Conservation (phyloP, 805 yeast species). For the Cyberlindnera saturnus region DNA sequence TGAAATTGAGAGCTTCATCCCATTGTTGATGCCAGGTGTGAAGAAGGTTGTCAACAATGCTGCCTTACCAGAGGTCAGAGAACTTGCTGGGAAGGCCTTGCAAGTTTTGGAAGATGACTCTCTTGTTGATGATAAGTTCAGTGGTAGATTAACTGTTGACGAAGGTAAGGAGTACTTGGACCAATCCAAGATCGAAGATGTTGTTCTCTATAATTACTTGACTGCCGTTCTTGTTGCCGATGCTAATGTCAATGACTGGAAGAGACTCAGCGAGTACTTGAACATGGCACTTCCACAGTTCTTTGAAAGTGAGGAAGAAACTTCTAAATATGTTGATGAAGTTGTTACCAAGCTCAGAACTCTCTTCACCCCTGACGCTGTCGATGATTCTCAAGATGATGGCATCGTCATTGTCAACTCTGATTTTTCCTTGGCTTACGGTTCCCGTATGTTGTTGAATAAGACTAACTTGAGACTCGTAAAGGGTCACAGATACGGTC, state of each 20-base stretch:
- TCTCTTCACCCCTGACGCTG: slow-evolving; percentile 47
- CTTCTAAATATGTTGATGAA: slow-evolving; percentile 34
- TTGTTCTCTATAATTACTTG: slow-evolving; percentile 41
- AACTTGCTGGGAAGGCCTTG: slow-evolving; percentile 82
- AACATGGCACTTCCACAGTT: slow-evolving; percentile 32
- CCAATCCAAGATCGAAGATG: slow-evolving; percentile 29
- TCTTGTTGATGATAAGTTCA: slow-evolving; percentile 63
- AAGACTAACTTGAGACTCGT: slow-evolving; percentile 82
- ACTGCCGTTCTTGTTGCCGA: slow-evolving; percentile 49
- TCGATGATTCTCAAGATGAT: slow-evolving; percentile 59
- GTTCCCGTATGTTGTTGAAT: slow-evolving; percentile 93
- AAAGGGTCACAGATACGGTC: slow-evolving; percentile 95
- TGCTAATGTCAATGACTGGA: slow-evolving; percentile 72
- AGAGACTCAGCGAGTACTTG: slow-evolving; percentile 51
- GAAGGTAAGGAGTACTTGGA: slow-evolving; percentile 44
- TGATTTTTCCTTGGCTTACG: slow-evolving; percentile 93
- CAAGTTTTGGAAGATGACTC: slow-evolving; percentile 79
- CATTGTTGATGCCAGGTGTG: slow-evolving; percentile 85
- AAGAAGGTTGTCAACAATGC: slow-evolving; percentile 85
- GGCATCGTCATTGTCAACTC: slow-evolving; percentile 91
- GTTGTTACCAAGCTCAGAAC: slow-evolving; percentile 44
- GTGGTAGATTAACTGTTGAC: slow-evolving; percentile 60
- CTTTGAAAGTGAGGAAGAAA: slow-evolving; percentile 31
- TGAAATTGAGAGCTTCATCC: slow-evolving; percentile 85
- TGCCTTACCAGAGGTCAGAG: slow-evolving; percentile 94